These are phyloP conservation scores for Zostera marina DNA, from an alignment of 116 monocot genomes.

Conservation along the genomic window DNA sequence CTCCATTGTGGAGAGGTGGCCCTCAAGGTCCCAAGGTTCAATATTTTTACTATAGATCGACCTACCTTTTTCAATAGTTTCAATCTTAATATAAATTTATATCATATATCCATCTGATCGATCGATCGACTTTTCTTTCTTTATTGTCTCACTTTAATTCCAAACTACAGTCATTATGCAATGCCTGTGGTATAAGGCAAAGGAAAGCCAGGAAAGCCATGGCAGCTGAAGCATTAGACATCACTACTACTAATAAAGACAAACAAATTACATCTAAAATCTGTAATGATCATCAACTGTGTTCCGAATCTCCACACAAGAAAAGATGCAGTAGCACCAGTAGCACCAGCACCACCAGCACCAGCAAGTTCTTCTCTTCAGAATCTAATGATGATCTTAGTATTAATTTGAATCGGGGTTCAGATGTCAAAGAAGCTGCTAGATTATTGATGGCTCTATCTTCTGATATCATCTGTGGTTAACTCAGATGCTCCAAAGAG, in stretches of 20 bases:
- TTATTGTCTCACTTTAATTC: neutral
- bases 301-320: conserved; percentile 34
- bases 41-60: too few species aligned
- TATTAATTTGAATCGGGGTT: conserved; percentile 20
- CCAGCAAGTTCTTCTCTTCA: conserved; percentile 20
- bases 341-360: too few species aligned
- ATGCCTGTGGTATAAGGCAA: conserved; percentile 75
- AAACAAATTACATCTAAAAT: conserved; percentile 2
- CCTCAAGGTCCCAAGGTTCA: conserved; percentile 46
- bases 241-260: conserved; percentile 5
- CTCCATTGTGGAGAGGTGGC: conserved; percentile 46
- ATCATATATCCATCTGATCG: neutral
- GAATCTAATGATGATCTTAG: conserved; percentile 25
- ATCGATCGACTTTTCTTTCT: too few species aligned
- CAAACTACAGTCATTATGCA: conserved; percentile 51
- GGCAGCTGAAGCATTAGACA: conserved; percentile 16
- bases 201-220: conserved; percentile 53
- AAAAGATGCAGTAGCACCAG: conserved; percentile 49
- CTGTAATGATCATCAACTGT: neutral
- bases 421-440: conserved; percentile 65
- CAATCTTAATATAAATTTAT: neutral
- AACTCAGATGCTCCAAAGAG: conserved; percentile 1
- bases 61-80: neutral
- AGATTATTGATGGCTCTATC: conserved; percentile 77
- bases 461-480: conserved; percentile 38